Conservation (phyloP, 2,329 filamentous ascomycete genomes). For the Westerdykella ornata region DNA sequence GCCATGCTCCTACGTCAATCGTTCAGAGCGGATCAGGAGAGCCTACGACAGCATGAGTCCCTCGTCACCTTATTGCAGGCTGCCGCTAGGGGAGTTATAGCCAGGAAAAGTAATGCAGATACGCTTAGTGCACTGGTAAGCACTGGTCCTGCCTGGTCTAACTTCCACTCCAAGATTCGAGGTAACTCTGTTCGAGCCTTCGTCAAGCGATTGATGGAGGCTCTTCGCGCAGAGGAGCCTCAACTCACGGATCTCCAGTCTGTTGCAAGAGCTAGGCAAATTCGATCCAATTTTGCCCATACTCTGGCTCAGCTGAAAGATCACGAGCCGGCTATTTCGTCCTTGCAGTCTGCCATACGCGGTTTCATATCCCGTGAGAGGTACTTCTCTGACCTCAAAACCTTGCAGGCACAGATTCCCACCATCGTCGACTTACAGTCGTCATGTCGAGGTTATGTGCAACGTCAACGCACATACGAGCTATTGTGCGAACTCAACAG, state of each 20-base stretch:
- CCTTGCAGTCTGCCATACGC: constrained; percentile 49
- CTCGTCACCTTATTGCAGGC: constrained; percentile 56
- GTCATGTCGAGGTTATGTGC: constrained; percentile 57
- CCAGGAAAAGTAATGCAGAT: constrained; percentile 37
- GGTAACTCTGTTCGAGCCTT: constrained; percentile 32
- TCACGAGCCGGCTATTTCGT: constrained; percentile 40
- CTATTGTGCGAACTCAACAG: constrained; percentile 65
- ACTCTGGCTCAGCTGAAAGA: constrained; percentile 38
- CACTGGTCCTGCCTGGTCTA: constrained; percentile 37
- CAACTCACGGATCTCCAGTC: constrained; percentile 38
- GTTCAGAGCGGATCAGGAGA: constrained; percentile 30
- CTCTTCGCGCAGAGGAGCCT: constrained; percentile 26
- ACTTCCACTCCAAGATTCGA: constrained; percentile 44
- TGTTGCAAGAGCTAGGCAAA: constrained; percentile 32
- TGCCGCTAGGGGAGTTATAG: constrained; percentile 50
- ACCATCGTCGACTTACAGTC: constrained; percentile 60
- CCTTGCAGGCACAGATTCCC: constrained; percentile 53
- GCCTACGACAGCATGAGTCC: constrained; percentile 35
- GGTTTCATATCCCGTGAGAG: constrained; percentile 43
- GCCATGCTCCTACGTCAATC: constrained; percentile 38
- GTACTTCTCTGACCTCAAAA: constrained; percentile 42
- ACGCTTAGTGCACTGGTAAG: constrained; percentile 39
- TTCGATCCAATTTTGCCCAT: constrained; percentile 26
- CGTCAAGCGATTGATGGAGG: constrained; percentile 26
- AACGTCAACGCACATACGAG: constrained; percentile 53